Percentiles rank a stretch among this genome's conserved stretches.
Evolutionary conservation across 2,329 filamentous ascomycete species (phyloP).

Genomic region (Raffaelea albimanens): DNA sequence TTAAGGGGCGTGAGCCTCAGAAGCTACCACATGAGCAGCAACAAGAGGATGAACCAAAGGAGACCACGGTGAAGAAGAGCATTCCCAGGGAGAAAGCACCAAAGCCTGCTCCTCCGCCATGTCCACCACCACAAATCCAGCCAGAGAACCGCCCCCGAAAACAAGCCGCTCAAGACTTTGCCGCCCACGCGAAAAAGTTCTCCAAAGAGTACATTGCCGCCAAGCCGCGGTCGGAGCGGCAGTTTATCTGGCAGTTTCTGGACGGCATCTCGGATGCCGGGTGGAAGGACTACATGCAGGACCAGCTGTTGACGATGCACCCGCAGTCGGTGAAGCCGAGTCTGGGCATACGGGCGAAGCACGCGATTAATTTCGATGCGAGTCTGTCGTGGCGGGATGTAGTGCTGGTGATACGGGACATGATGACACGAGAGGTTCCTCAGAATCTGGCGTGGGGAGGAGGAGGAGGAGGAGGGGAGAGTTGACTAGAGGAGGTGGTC

Average conservation of each 20-base stretch:
- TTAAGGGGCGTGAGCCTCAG: background rate
- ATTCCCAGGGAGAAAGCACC: background rate
- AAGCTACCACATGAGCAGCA: background rate
- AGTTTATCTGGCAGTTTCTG: slow-evolving; percentile 13
- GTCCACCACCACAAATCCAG: background rate
- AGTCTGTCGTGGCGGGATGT: slow-evolving; percentile 10
- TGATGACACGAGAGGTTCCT: slow-evolving; percentile 4
- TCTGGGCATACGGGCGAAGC: slow-evolving; percentile 9
- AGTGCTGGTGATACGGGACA: slow-evolving; percentile 3
- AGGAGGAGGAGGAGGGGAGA: no score
- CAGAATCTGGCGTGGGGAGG: background rate
- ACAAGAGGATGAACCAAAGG: background rate
- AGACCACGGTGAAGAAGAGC: no score
- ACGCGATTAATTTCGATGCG: slow-evolving; percentile 11
- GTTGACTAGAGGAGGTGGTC: no score
- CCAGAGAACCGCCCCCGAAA: background rate
- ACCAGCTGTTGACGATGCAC: slow-evolving; percentile 6
- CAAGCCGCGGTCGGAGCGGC: slow-evolving; percentile 11
- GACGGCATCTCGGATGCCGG: slow-evolving; percentile 10
- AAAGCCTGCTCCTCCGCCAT: no score
- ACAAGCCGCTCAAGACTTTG: slow-evolving; percentile 5
- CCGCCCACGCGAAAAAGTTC: slow-evolving; percentile 3
- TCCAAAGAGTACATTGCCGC: slow-evolving; percentile 1
- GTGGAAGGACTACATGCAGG: slow-evolving; percentile 10
- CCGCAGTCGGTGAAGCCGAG: slow-evolving; percentile 8